A percentile compares a stretch with the other conserved stretches of the same genome.
These are phyloP conservation scores for Gossypium lobatum DNA, from an alignment of 441 rosid genomes.

Conservation along the genomic window DNA sequence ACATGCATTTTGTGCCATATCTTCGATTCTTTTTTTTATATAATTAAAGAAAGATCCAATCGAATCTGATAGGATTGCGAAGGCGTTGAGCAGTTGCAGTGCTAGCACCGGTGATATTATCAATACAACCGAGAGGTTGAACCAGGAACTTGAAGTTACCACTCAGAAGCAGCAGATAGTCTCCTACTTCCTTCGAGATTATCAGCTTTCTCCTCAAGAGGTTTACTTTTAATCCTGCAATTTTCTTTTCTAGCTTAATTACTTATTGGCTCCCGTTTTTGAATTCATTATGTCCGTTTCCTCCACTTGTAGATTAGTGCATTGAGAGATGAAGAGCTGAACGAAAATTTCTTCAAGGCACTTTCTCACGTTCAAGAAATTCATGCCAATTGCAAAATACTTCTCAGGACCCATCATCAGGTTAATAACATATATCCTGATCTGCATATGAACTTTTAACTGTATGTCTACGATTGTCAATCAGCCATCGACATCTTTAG, in stretches of 20 bases:
- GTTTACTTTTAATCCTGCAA: slow-evolving; percentile 17
- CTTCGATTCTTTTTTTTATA: not conserved
- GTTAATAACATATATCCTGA: slow-evolving; percentile 20
- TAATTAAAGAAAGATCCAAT: not conserved
- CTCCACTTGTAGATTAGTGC: slow-evolving; percentile 57
- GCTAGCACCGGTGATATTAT: slow-evolving; percentile 85
- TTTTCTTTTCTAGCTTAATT: not conserved
- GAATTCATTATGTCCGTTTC: not conserved
- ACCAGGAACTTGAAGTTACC: slow-evolving; percentile 81
- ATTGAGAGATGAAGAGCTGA: slow-evolving; percentile 76
- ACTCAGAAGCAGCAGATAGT: slow-evolving; percentile 90
- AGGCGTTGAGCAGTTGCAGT: slow-evolving; percentile 78
- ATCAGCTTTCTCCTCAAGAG: slow-evolving; percentile 86
- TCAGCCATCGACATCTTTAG: not conserved
- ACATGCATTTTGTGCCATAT: not conserved
- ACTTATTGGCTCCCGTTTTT: not conserved
- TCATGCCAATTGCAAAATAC: slow-evolving; percentile 89
- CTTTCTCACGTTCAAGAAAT: slow-evolving; percentile 92
- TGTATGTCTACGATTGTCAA: not conserved
- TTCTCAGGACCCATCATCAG: slow-evolving; percentile 93
- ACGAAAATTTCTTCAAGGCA: slow-evolving; percentile 83
- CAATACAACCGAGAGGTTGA: slow-evolving; percentile 82
- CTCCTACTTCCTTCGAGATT: slow-evolving; percentile 86
- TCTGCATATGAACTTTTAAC: not conserved
- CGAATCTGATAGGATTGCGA: slow-evolving; percentile 49